These are phyloP conservation scores for Boletus sp. DNA, from an alignment of 768 basidiomycete species.

Conservation along the genomic window DNA sequence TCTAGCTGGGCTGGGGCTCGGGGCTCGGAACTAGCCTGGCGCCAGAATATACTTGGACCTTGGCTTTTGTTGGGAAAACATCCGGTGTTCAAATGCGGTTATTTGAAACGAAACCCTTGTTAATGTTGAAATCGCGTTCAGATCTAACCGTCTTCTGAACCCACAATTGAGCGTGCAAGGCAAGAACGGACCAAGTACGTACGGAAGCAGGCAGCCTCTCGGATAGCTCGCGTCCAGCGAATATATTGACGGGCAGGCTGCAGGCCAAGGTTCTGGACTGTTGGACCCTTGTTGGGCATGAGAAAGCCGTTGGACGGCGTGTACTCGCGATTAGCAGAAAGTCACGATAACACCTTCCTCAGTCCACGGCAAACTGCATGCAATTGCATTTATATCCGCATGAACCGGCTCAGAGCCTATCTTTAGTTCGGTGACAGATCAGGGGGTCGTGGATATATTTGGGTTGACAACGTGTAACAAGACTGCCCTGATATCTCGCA, in stretches of 20 bases:
- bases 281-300: conserved; percentile 7
- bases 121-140: not conserved
- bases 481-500: not conserved
- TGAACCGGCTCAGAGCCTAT: not conserved
- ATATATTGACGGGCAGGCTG: not conserved
- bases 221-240: not conserved
- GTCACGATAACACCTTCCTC: not conserved
- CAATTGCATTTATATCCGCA: not conserved
- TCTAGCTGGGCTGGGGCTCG: not conserved
- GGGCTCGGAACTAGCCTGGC: not conserved
- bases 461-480: not conserved
- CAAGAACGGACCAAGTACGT: conserved; percentile 7
- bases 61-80: not conserved
- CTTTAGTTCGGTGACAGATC: conserved; percentile 1
- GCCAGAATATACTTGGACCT: not conserved
- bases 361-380: not conserved
- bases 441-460: not conserved
- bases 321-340: not conserved
- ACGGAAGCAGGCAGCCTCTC: not conserved
- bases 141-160: not conserved
- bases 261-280: conserved; percentile 9
- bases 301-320: not conserved
- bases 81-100: not conserved
- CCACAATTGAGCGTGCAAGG: not conserved
- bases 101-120: conserved; percentile 1